Conservation (phyloP, 2,329 filamentous ascomycete species). For the Endothia cerciana region DNA sequence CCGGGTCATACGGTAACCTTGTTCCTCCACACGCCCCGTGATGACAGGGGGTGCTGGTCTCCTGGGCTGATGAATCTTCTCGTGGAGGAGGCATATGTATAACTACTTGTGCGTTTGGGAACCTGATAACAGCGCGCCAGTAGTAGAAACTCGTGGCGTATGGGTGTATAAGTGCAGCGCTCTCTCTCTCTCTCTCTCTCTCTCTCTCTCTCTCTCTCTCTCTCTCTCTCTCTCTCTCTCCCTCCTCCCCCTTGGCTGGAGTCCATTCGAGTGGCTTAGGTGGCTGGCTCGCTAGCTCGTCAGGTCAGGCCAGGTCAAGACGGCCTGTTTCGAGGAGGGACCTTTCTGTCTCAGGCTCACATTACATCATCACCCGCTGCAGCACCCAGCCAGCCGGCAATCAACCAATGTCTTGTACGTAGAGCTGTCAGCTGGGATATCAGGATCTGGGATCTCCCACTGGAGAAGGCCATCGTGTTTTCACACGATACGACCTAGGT, state of each 20-base stretch:
- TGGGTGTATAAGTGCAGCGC: too few species aligned
- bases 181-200: too few species aligned
- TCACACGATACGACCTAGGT: neutral
- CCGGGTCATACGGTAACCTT: neutral
- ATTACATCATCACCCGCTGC: conserved; percentile 14
- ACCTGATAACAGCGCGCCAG: too few species aligned
- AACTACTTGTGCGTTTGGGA: too few species aligned
- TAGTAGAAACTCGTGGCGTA: too few species aligned
- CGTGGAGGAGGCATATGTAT: too few species aligned
- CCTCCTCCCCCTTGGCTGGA: neutral
- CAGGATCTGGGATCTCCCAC: neutral
- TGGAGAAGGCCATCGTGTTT: neutral
- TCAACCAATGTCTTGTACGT: neutral
- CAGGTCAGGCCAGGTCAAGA: neutral
- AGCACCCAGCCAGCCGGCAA: neutral
- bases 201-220: too few species aligned
- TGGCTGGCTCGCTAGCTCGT: neutral
- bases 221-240: too few species aligned
- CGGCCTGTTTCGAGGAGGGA: neutral
- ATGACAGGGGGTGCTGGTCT: too few species aligned
- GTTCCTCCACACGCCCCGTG: too few species aligned
- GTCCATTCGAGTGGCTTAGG: neutral
- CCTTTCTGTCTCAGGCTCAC: conserved; percentile 9
- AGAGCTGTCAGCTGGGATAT: neutral
- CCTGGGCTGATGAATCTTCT: too few species aligned